phyloP scores from a whole-genome alignment of 345 rosid species.

The Euclidium syriacum region DNA sequence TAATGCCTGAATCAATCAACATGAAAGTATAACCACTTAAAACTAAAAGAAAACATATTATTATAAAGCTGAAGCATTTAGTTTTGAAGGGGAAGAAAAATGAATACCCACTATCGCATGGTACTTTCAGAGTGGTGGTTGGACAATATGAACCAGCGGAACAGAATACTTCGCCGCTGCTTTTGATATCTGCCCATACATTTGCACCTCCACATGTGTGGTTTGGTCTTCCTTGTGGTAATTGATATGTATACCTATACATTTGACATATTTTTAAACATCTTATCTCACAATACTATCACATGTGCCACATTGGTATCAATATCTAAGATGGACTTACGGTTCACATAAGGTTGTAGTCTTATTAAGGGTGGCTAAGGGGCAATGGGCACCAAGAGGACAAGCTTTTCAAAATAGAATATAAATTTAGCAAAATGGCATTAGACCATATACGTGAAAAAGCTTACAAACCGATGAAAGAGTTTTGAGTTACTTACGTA shows the following conservation, averaged over 20 bases:
- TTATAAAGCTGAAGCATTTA: too few relatives aligned
- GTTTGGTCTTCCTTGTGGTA: constrained; percentile 62
- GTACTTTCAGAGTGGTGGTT: constrained; percentile 29
- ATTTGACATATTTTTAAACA: constrained; percentile 2
- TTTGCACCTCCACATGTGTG: constrained; percentile 97
- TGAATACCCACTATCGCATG: constrained; percentile 59
- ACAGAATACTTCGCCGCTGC: constrained; percentile 74
- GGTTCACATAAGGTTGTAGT: constrained; percentile 31
- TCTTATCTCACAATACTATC: neutral
- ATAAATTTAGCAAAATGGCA: neutral
- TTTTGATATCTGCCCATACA: constrained; percentile 73
- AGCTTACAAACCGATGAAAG: neutral
- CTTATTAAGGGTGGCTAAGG: constrained; percentile 21
- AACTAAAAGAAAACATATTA: too few relatives aligned
- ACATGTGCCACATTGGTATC: neutral
- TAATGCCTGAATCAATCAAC: constrained; percentile 57
- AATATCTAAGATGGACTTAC: constrained; percentile 16
- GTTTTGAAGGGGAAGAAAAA: constrained; percentile 17
- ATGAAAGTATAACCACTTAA: neutral
- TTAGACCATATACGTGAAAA: neutral
- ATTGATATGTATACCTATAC: constrained; percentile 77
- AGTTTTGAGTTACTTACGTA: constrained; percentile 51
- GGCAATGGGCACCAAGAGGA: constrained; percentile 34
- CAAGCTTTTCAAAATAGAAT: constrained; percentile 20
- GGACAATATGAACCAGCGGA: constrained; percentile 61